phyloP scores from a whole-genome alignment of 1,284 basidiomycete species.

The Papiliotrema fonsecae region DNA sequence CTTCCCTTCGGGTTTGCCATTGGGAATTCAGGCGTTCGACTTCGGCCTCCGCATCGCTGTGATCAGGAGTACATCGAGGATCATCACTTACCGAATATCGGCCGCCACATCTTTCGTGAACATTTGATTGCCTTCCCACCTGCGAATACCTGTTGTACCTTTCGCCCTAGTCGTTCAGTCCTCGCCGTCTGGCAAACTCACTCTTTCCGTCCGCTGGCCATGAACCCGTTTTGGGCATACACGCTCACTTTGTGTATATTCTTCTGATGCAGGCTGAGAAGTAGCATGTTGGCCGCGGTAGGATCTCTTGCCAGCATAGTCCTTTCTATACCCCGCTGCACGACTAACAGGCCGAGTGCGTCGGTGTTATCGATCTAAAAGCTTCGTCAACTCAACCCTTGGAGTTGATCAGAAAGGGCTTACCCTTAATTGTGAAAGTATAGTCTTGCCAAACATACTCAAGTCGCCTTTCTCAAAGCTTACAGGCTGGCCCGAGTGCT shows the following conservation, averaged over 20 bases:
- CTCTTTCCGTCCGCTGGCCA: not conserved
- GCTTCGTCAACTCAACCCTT: not conserved
- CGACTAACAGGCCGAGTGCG: slow-evolving; percentile 77
- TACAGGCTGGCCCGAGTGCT: slow-evolving; percentile 66
- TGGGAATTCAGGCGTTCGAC: too few species aligned
- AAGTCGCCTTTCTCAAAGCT: slow-evolving; percentile 61
- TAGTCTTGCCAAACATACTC: slow-evolving; percentile 66
- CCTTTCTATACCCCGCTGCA: slow-evolving; percentile 66
- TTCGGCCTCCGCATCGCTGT: too few species aligned
- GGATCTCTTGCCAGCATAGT: slow-evolving; percentile 62
- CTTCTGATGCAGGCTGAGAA: not conserved
- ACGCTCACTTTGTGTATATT: not conserved
- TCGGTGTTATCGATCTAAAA: slow-evolving; percentile 71
- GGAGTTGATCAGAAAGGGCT: not conserved
- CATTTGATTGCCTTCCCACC: not conserved
- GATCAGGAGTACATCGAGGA: not conserved
- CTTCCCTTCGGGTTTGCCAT: too few species aligned
- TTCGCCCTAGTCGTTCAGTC: too few species aligned
- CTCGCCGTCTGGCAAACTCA: too few species aligned
- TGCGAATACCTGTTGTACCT: too few species aligned
- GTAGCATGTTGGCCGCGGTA: slow-evolving; percentile 54
- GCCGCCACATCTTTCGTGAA: not conserved
- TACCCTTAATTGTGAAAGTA: slow-evolving; percentile 65
- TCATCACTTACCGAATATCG: not conserved
- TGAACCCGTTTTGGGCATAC: not conserved